Evolutionary conservation across 2,329 filamentous ascomycete genomes (phyloP).

Genomic region (Venturia nashicola): DNA sequence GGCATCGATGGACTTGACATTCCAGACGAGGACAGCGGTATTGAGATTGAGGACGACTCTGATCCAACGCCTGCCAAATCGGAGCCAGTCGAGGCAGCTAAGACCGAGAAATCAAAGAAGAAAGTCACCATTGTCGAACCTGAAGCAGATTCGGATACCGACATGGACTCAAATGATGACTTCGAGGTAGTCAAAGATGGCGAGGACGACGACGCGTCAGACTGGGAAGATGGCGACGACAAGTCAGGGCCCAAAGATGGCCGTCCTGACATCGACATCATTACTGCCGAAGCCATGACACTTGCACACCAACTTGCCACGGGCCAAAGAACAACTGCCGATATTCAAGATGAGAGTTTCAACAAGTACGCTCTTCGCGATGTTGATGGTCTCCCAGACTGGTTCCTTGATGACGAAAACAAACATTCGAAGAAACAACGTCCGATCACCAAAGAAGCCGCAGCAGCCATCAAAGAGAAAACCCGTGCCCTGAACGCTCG

Average conservation of each 20-base stretch:
- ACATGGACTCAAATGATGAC: constrained; percentile 9
- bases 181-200: constrained; percentile 17
- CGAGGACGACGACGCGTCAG: constrained; percentile 37
- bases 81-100: not conserved
- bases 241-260: constrained; percentile 45
- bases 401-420: constrained; percentile 90
- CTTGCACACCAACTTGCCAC: constrained; percentile 84
- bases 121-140: not conserved
- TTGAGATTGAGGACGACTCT: constrained; percentile 16
- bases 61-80: not conserved
- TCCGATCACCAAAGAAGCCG: constrained; percentile 85
- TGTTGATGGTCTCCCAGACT: constrained; percentile 82
- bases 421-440: constrained; percentile 69
- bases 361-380: constrained; percentile 90
- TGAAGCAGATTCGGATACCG: constrained; percentile 19
- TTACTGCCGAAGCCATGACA: constrained; percentile 98
- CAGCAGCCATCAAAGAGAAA: constrained; percentile 89
- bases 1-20: constrained; percentile 57
- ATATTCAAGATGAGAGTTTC: constrained; percentile 82
- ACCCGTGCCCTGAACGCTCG: constrained; percentile 82
- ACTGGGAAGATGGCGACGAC: constrained; percentile 17
- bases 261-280: constrained; percentile 81
- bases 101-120: not conserved
- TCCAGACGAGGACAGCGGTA: constrained; percentile 30
- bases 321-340: constrained; percentile 65